phyloP scores from a whole-genome alignment of 139 green algal species.

The Trebouxia sp. region DNA sequence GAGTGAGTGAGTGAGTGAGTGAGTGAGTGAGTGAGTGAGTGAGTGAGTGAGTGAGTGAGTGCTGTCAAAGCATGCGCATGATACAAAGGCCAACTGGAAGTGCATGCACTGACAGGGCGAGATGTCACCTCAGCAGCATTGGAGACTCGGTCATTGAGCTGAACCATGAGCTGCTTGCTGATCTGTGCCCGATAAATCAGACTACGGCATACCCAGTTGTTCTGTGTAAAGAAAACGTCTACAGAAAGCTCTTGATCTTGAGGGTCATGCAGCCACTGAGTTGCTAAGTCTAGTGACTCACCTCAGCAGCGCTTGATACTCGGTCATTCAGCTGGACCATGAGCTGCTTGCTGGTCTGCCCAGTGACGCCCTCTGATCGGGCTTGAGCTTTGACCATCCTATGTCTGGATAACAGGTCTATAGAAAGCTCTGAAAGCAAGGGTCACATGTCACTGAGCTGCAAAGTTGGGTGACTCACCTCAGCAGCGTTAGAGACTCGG shows the following conservation, averaged over 20 bases:
- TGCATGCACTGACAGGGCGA: too few species aligned
- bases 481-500: conserved; percentile 45
- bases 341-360: not conserved
- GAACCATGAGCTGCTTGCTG: conserved; percentile 53
- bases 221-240: too few species aligned
- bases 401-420: not conserved
- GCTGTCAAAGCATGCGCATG: too few species aligned
- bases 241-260: not conserved
- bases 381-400: conserved; percentile 10
- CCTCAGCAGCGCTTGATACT: not conserved
- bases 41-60: too few species aligned
- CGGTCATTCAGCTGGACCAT: not conserved
- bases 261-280: not conserved
- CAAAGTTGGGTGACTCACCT: conserved; percentile 26
- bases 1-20: too few species aligned
- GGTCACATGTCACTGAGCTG: not conserved
- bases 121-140: conserved; percentile 43
- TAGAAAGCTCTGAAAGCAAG: not conserved
- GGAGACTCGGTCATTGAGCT: conserved; percentile 59
- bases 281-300: not conserved
- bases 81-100: too few species aligned
- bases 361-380: conserved; percentile 32
- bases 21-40: too few species aligned
- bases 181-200: too few species aligned
- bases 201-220: too few species aligned